Conservation (phyloP, 2,329 filamentous ascomycete species). For the Colletotrichum lupini region DNA sequence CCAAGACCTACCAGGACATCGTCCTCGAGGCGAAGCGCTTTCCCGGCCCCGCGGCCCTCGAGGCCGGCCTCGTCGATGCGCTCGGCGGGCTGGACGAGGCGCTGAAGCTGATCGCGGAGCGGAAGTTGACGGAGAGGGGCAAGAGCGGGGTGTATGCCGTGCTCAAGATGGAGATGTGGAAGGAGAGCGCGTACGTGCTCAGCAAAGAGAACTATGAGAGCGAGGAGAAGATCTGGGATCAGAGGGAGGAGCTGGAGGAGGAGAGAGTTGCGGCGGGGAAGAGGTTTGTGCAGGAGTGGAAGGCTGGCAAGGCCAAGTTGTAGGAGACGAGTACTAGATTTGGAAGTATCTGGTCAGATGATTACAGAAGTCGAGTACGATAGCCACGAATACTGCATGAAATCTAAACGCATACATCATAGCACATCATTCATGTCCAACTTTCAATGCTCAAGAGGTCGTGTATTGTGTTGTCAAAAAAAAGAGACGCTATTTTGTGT, state of each 20-base stretch:
- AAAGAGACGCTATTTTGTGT: conserved; percentile 33
- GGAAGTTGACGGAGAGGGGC: conserved; percentile 70
- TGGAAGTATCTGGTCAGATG: neutral
- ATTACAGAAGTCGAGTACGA: neutral
- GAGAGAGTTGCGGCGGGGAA: conserved; percentile 59
- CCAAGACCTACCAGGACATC: conserved; percentile 69
- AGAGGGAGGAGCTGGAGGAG: conserved; percentile 53
- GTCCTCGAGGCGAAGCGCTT: conserved; percentile 81
- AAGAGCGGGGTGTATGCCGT: conserved; percentile 75
- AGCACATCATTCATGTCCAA: neutral
- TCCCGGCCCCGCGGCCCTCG: conserved; percentile 70
- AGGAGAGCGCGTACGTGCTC: conserved; percentile 70
- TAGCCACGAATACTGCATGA: neutral
- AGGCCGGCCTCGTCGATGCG: conserved; percentile 75
- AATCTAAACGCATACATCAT: neutral
- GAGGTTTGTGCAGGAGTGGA: conserved; percentile 59
- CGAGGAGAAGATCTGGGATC: conserved; percentile 61
- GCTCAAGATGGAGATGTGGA: conserved; percentile 82
- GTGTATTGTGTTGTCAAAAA: conserved; percentile 27
- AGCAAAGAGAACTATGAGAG: conserved; percentile 60
- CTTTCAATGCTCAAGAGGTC: neutral
- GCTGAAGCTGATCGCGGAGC: conserved; percentile 68
- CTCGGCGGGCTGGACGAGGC: conserved; percentile 74
- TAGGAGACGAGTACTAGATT: conserved; percentile 32
- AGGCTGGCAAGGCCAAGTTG: conserved; percentile 50